Base-by-base conservation (phyloP, 108 stramenopile genomes). In the Cyclotella sp. region DNA sequence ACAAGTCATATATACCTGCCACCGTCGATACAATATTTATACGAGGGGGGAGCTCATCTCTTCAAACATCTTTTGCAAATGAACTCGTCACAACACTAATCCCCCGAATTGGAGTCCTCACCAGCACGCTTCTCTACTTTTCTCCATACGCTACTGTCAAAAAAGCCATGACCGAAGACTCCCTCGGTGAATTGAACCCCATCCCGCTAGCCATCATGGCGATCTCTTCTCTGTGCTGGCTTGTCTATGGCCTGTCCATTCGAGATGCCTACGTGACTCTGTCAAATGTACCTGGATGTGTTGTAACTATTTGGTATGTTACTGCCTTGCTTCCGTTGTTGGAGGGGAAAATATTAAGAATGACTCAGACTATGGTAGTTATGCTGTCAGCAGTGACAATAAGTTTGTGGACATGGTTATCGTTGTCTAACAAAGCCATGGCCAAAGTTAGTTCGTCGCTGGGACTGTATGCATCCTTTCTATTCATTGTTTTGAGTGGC, bases 151-250 rank as follows among this genome's bases (percentile, higher is more conserved):
- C 46, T n/a, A 72, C 84, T 14, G 81, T 87, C 34, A 71, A 74
- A 19, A 52, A 45, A n/a, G 82, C 82, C 47, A 64, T 62, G 40
- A 72, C 34, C 16, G 41, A 64, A 19, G 47, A 70, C 21, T 46
- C 55, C 10, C 63, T 87, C 13, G 78, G 73, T 19, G 81, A 75
- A 27, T 62, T 87, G 18, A 83, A 87, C 41, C 84, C 86, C 22
- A 45, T 85, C 14, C 86, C 86, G 27, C 61, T 87, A 16, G 78
- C 86, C 9, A 75, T 87, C 40, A 85, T 85, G 86, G 75, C 86
- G 10, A 68, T 79, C 18, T 78, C 77, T 9, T 82, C 84, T 15
- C 40, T 85, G 7, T 75, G 70, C 40, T 87, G 86, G 86, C 55
- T 87, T 34, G 75, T 59, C 2, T 85, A 87, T 61, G 87, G 87